Evolutionary conservation across 2,329 filamentous ascomycete species (phyloP).

Genomic region (Penicillium occitanis): DNA sequence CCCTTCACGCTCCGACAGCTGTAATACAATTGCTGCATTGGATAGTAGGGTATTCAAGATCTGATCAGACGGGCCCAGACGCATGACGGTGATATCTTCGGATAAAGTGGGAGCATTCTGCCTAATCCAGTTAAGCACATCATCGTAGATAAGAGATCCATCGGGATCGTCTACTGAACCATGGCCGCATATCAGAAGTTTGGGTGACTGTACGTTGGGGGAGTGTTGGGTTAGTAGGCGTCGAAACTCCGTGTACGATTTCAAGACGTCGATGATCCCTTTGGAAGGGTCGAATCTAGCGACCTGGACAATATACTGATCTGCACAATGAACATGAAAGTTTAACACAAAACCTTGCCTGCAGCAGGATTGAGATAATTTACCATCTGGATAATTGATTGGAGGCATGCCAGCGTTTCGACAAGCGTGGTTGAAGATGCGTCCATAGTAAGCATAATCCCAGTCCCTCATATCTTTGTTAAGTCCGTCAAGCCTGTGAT

Average conservation of each 20-base stretch:
- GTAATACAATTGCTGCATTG: background rate
- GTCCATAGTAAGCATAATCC: constrained; percentile 71
- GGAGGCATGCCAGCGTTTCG: constrained; percentile 54
- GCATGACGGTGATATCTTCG: background rate
- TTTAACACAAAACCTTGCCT: background rate
- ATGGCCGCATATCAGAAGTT: background rate
- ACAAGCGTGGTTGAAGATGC: constrained; percentile 65
- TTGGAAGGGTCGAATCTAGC: background rate
- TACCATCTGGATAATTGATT: background rate
- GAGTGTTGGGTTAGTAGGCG: background rate
- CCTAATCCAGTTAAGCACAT: background rate
- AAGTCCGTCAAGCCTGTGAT: constrained; percentile 42
- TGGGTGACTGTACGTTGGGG: background rate
- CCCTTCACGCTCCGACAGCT: constrained; percentile 41
- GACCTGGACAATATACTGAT: background rate
- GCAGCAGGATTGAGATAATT: background rate
- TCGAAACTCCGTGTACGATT: background rate
- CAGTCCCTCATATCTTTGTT: constrained; percentile 21
- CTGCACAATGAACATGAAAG: background rate
- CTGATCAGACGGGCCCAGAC: background rate
- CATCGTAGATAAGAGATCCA: background rate
- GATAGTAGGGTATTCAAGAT: background rate
- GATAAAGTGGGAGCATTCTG: background rate
- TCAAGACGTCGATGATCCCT: background rate
- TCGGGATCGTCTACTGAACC: background rate